Conservation (phyloP, 106 monocot genomes). For the Acorus gramineus region DNA sequence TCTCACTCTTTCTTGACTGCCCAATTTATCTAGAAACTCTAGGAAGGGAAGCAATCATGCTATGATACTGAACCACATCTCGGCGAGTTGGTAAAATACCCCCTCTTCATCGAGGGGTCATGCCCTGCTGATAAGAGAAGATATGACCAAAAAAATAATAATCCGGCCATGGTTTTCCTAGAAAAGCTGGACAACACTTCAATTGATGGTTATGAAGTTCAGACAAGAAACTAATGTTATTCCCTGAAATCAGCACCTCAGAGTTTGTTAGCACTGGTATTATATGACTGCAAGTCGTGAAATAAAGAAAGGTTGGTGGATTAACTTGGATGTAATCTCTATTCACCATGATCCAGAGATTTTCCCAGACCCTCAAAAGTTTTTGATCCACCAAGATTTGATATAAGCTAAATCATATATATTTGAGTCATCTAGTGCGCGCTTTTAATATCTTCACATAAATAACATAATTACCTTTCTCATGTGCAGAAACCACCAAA, state of each 20-base stretch:
- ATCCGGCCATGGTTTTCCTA: conserved; percentile 1
- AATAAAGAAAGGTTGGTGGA: conserved; percentile 20
- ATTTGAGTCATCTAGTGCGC: too few species aligned
- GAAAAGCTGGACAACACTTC: conserved; percentile 25
- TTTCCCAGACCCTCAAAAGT: conserved; percentile 17
- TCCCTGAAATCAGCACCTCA: not conserved
- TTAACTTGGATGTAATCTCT: conserved; percentile 29
- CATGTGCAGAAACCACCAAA: conserved; percentile 16
- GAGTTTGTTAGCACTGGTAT: not conserved
- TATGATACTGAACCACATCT: conserved; percentile 7
- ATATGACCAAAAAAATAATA: too few species aligned
- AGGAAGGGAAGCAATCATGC: conserved; percentile 27
- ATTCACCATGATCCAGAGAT: conserved; percentile 27
- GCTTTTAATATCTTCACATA: too few species aligned
- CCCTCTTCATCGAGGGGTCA: too few species aligned
- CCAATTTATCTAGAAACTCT: conserved; percentile 26
- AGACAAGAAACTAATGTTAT: not conserved
- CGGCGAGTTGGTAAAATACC: too few species aligned
- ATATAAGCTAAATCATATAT: conserved; percentile 8
- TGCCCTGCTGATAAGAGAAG: too few species aligned
- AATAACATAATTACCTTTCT: too few species aligned
- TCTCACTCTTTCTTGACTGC: not conserved
- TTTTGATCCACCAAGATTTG: conserved; percentile 28
- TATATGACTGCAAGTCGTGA: conserved; percentile 6
- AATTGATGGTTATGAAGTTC: conserved; percentile 19